Base-by-base conservation (phyloP, 1,284 basidiomycete genomes). In the Ganoderma leucocontextum region DNA sequence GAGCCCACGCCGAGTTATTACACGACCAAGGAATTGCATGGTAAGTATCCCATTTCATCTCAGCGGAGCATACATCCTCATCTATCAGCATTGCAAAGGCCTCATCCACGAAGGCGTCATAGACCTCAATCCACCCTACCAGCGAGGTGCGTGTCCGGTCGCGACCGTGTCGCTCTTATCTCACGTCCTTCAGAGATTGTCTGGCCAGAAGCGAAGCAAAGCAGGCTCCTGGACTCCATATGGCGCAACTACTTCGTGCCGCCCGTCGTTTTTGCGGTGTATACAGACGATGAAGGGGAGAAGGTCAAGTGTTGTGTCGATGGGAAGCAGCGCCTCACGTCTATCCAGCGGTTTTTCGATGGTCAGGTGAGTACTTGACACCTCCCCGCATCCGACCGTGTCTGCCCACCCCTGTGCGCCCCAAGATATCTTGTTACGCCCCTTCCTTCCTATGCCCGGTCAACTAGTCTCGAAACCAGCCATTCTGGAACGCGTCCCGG, bases 281-380 rank as follows among this genome's bases (percentile, higher is more conserved):
- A 80, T 59, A 77, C 73, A 25, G 85, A 87, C 64, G 85, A 88
- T 12, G 87, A 89, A 0, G 88, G 86, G 0, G 83, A 85, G 60
- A 80, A 82, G 52, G 78, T 86, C n/a, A 79, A 86, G 67, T 80
- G 89, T 62, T 94, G 92, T 71, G 90, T 93, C 15, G 92, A 93
- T 71, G 91, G 91, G 5, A 94, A 93, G 75, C 91, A 93, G 80
- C 82, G 91, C 55, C 77, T 93, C 61, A 92, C 91, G 0, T 91
- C 91, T 0, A 91, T 93, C 69, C 86, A 88, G 72, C 88, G 86
- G 70, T 92, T 93, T 74, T 82, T 91, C 61, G 89, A 91, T 70
- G 91, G 91, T 17, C 81, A 88, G 78, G 91, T 90, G 73, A 74
- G 87, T 63, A 7, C 15, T 33, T n/a, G 36, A 36, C 10, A 36